Base-by-base conservation (phyloP, 176 grass and related monocot species). In the Chloris gayana region DNA sequence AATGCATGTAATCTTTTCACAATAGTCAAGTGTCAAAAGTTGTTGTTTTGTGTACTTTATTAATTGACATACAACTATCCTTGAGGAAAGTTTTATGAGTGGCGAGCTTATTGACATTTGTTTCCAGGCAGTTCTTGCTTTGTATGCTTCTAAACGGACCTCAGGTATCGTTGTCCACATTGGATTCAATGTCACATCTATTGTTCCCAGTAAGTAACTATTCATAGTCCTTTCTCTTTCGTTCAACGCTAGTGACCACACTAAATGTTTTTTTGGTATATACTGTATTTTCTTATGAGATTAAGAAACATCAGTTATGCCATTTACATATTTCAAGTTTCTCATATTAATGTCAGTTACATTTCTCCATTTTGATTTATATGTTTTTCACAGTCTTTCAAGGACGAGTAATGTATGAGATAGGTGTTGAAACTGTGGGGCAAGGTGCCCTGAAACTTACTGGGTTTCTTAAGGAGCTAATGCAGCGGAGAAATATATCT, bases 121-220 rank as follows among this genome's bases (percentile, higher is more conserved):
- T 12, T 32, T 88, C 5, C 79, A 98, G 95, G 92, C 95, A 83
- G 84, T 98, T 67, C 75, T 98, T 85, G 84, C 92, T 89, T 84
- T 98, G 72, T 95, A 93, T 89, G 89, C 95, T 84, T 87, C 92
- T 83, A 93, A 77, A 86, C 76, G 71, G 37, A 93, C 86, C 37
- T 98, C 95, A 64, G 92, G 95, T 49, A 93, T 98, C 66, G 86
- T 98, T 85, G 88, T 98, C 71, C 92, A 98, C 83, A 87, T 98
- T 89, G 95, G 95, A 74, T 98, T 98, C 79, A 88, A 98, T 84
- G 51, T 62, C 39, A 98, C 95, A 25, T 93, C 88, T 49, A 30
- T 98, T 69, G 92, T 95, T 71, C 96, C 96, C 49, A 88, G 96
- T 98, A 81, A 87, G 90, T 87, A 75, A 69, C 70, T 78, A 42